phyloP scores from a whole-genome alignment of 2,329 filamentous ascomycete genomes.

The Fusarium proliferatum region DNA sequence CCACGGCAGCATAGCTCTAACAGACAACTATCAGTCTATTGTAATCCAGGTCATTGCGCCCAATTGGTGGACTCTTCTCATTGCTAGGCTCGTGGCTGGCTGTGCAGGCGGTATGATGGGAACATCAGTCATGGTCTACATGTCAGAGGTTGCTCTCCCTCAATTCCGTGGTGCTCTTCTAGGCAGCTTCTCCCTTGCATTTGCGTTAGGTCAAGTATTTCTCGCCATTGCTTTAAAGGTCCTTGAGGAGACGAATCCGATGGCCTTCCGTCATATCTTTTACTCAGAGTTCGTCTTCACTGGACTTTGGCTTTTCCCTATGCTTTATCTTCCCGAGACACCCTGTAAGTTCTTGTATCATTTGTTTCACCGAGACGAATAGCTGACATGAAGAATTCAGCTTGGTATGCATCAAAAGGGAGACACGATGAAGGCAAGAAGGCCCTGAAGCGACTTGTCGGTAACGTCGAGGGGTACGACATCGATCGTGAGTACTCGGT shows the following conservation, averaged over 20 bases:
- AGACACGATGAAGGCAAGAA: not conserved
- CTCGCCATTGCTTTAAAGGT: not conserved
- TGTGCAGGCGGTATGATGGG: constrained; percentile 20
- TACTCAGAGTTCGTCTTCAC: not conserved
- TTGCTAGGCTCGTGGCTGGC: constrained; percentile 14
- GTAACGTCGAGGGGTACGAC: not conserved
- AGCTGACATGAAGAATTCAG: rapidly evolving
- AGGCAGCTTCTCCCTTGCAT: constrained; percentile 6
- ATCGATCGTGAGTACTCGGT: not conserved
- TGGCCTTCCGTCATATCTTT: not conserved
- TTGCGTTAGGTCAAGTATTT: not conserved
- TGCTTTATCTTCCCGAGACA: not conserved
- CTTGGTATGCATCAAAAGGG: not conserved
- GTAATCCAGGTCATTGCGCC: not conserved
- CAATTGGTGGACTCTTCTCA: not conserved
- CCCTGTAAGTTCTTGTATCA: not conserved
- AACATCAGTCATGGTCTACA: constrained; percentile 28
- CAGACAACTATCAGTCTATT: not conserved
- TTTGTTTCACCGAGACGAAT: not conserved
- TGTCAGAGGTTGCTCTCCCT: constrained; percentile 15
- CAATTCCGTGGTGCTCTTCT: constrained; percentile 11
- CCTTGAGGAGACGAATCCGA: not conserved
- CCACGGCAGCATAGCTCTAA: not conserved
- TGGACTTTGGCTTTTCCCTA: not conserved
- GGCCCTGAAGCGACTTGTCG: not conserved